Conservation (phyloP, 169 alveolate species). For the Plasmodium ovale region DNA sequence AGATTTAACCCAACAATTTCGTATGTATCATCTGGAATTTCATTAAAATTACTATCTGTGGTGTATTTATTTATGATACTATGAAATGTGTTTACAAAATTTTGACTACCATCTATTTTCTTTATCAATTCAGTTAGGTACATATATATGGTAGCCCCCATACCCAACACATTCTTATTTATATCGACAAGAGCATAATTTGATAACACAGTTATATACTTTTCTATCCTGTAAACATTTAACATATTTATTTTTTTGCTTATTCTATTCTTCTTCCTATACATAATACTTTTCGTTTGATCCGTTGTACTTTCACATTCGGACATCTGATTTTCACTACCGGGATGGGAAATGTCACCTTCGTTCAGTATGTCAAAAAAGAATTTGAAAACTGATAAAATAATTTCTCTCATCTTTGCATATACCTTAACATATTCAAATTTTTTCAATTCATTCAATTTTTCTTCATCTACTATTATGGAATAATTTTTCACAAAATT, state of each 20-base stretch:
- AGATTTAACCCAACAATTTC: slow-evolving; percentile 76
- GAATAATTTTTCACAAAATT: slow-evolving; percentile 6
- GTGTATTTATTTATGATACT: slow-evolving; percentile 55
- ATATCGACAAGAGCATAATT: slow-evolving; percentile 59
- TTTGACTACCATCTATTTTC: slow-evolving; percentile 12
- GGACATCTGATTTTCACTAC: neutral
- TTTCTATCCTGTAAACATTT: slow-evolving; percentile 24
- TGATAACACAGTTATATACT: slow-evolving; percentile 35
- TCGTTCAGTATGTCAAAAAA: slow-evolving; percentile 53
- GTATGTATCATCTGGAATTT: slow-evolving; percentile 53
- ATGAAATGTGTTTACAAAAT: slow-evolving; percentile 14
- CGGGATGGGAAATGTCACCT: slow-evolving; percentile 8
- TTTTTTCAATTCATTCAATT: slow-evolving; percentile 33
- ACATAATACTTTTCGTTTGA: neutral
- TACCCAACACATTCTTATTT: slow-evolving; percentile 48
- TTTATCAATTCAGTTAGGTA: slow-evolving; percentile 49
- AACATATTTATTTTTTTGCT: slow-evolving; percentile 24
- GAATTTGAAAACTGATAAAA: slow-evolving; percentile 59
- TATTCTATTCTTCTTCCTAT: neutral
- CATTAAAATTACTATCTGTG: slow-evolving; percentile 32
- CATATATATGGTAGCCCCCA: slow-evolving; percentile 24
- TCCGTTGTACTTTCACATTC: slow-evolving; percentile 8
- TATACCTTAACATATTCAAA: slow-evolving; percentile 21
- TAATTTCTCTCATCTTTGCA: slow-evolving; percentile 63
- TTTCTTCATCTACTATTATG: slow-evolving; percentile 1